phyloP scores from a whole-genome alignment of 768 basidiomycete species.

The Rhizopogon sp. region DNA sequence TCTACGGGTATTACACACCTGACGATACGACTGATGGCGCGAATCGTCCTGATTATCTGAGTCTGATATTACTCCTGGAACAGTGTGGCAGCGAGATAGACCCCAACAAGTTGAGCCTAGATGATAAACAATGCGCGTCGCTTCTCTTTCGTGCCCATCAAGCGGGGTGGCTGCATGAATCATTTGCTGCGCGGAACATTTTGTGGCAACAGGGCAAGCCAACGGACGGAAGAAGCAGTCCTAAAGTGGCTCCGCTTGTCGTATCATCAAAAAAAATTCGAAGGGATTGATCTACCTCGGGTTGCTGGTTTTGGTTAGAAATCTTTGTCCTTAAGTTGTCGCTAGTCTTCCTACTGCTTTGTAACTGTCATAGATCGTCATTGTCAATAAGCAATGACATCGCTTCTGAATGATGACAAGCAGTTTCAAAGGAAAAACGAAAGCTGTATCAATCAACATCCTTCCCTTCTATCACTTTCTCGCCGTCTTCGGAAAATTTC shows the following conservation, averaged over 20 bases:
- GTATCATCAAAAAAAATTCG: not conserved
- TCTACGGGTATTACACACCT: slow-evolving; percentile 54
- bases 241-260: not conserved
- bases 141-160: slow-evolving; percentile 37
- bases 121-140: slow-evolving; percentile 33
- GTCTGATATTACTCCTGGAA: slow-evolving; percentile 43
- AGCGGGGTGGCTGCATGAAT: slow-evolving; percentile 35
- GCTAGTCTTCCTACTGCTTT: not conserved
- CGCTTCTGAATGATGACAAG: not conserved
- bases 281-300: too few species aligned
- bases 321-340: not conserved
- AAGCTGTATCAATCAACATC: slow-evolving; percentile 32
- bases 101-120: slow-evolving; percentile 21
- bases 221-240: slow-evolving; percentile 16
- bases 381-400: not conserved
- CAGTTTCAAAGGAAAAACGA: not conserved
- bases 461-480: slow-evolving; percentile 60
- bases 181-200: slow-evolving; percentile 38
- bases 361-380: not conserved
- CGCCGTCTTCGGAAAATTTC: slow-evolving; percentile 76
- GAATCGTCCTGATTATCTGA: slow-evolving; percentile 16
- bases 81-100: slow-evolving; percentile 38
- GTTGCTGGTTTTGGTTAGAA: not conserved
- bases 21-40: slow-evolving; percentile 12
- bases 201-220: slow-evolving; percentile 39